Base-by-base conservation (phyloP, 192 early-diverging fungal species). In the Dissophora globulifera region DNA sequence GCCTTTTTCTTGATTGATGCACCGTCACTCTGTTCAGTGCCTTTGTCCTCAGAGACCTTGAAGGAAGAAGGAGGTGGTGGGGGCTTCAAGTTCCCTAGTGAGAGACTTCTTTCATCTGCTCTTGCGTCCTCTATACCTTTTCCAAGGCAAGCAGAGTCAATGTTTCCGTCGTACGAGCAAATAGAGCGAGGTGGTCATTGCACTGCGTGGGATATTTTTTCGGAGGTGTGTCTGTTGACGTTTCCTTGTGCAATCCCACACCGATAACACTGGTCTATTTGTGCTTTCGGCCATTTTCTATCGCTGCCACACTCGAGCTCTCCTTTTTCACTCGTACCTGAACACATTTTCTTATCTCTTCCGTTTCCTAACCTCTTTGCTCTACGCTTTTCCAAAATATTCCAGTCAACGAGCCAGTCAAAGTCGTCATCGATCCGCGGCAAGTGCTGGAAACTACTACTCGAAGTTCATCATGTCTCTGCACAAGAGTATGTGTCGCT, bases 401-500 rank as follows among this genome's bases (percentile, higher is more conserved):
- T n/a, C n/a, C 13, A 38, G 35, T 13, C 27, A 19, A 45, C 10
- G 20, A 7, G 3, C n/a, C 25, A 43, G 13, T 23, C 48, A 9
- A 58, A 52, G 31, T 0, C 49, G 4, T 29, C 49, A 32, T 70
- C 78, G 9, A 70, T 92, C 23, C 82, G 92, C 12, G 81, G 81
- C 29, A 78, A 79, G 25, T 78, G 91, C 2, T 95, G 93, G 93
- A 95, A 95, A 54, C 67, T 88, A 13, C 78, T 95, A 5, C 59
- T 95, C 13, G 88, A 91, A 0, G 84, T 93, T 0, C 87, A 91
- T 65, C 83, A 90, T 45, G 79, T 92, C 6, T 90, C 90, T 46
- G 84, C 88, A 1, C 65, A 84, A 20, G 92, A 91, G 40, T 98
- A 96, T 58, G 78, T 89, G n/a, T 74, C 74, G 1, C 80, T 94